A percentile compares a stretch with the other conserved stretches of the same genome.
Evolutionary conservation across 2,329 filamentous ascomycete genomes (phyloP).

Genomic region (Fonsecaea pedrosoi): DNA sequence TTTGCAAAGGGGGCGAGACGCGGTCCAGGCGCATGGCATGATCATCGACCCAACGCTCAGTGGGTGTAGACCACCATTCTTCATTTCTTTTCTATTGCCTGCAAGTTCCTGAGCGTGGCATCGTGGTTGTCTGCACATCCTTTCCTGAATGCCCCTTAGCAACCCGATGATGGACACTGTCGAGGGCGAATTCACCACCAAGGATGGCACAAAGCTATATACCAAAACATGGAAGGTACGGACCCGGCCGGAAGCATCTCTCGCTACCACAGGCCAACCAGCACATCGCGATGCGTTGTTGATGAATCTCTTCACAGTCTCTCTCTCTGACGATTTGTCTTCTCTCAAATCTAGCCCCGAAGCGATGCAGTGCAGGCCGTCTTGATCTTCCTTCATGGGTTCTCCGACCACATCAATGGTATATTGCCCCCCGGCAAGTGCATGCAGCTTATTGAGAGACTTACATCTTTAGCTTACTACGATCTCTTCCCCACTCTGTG

Average conservation of each 20-base stretch:
- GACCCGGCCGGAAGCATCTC: background rate
- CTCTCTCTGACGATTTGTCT: conserved; percentile 6
- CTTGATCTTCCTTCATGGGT: conserved; percentile 85
- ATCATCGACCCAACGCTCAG: background rate
- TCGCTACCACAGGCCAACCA: background rate
- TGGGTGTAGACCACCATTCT: background rate
- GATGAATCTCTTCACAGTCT: conserved; percentile 26
- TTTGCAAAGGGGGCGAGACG: background rate
- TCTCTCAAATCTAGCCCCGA: conserved; percentile 26
- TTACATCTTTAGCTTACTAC: conserved; percentile 63
- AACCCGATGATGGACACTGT: conserved; percentile 46
- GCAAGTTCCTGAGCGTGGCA: background rate
- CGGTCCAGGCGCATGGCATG: background rate
- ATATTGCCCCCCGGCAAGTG: background rate
- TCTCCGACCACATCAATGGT: conserved; percentile 66
- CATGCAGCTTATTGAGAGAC: conserved; percentile 11
- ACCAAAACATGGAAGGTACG: conserved; percentile 68
- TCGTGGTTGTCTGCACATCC: background rate
- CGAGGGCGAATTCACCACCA: conserved; percentile 59
- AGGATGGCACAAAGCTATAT: conserved; percentile 63
- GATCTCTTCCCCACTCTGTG: conserved; percentile 75
- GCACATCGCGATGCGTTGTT: conserved; percentile 1
- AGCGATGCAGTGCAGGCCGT: conserved; percentile 66
- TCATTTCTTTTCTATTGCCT: background rate
- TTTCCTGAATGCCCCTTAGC: background rate